Evolutionary conservation across 1,284 basidiomycete species (phyloP).

Genomic region (Prillingera fragicola): DNA sequence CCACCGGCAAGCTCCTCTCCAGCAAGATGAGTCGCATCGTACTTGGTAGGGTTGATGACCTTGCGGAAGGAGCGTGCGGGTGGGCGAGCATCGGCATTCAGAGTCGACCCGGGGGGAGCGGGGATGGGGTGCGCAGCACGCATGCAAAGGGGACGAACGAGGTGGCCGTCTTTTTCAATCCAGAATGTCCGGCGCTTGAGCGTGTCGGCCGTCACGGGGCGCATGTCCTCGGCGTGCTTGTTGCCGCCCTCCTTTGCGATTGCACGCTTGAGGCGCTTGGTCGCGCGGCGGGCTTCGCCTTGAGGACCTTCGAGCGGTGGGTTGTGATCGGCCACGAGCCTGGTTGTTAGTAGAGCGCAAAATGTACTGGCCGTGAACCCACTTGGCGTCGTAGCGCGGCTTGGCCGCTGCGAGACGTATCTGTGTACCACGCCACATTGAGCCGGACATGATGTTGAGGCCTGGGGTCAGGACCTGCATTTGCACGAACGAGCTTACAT

Average conservation of each 20-base stretch:
- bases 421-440: conserved; percentile 44
- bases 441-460: conserved; percentile 46
- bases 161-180: conserved; percentile 23
- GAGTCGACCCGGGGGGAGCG: not conserved
- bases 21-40: conserved; percentile 19
- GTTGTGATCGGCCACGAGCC: conserved; percentile 22
- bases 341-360: not conserved
- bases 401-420: conserved; percentile 44
- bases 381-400: conserved; percentile 25
- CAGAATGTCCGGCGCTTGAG: conserved; percentile 25
- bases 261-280: conserved; percentile 8
- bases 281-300: conserved; percentile 11
- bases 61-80: conserved; percentile 22
- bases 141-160: conserved; percentile 36
- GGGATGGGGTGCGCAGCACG: conserved; percentile 37
- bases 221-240: conserved; percentile 44
- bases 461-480: conserved; percentile 18
- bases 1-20: conserved; percentile 5
- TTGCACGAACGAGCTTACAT: conserved; percentile 29
- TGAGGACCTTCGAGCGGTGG: conserved; percentile 11
- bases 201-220: conserved; percentile 22
- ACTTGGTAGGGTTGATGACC: conserved; percentile 34
- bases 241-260: conserved; percentile 24
- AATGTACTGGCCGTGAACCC: too few species aligned
- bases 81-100: not conserved